phyloP scores from a whole-genome alignment of 345 rosid genomes.

The Cardiospermum halicacabum region DNA sequence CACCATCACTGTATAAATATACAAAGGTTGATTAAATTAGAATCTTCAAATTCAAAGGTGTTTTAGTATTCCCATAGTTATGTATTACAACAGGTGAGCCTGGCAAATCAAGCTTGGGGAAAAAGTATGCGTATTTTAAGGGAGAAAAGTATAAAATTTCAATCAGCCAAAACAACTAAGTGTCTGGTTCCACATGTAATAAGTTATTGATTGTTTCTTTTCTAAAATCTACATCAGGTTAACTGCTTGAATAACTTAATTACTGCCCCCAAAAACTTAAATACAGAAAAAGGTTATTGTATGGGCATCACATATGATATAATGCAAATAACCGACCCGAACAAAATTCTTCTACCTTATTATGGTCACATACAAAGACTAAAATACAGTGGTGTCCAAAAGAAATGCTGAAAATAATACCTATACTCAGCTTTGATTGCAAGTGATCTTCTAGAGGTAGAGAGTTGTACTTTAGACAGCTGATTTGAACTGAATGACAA shows the following conservation, averaged over 20 bases:
- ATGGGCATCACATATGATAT: neutral
- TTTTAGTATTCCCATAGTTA: neutral
- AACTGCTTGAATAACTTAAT: neutral
- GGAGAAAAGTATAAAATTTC: conserved; percentile 2
- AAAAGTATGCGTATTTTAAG: neutral
- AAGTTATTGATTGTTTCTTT: neutral
- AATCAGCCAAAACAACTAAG: neutral
- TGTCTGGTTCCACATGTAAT: neutral
- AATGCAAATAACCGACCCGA: neutral
- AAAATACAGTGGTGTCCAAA: neutral
- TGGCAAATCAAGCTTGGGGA: neutral
- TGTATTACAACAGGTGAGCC: neutral
- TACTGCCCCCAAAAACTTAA: neutral
- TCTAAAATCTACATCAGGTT: neutral
- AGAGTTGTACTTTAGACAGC: conserved; percentile 31
- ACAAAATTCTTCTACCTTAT: neutral
- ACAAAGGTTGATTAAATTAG: conserved; percentile 6
- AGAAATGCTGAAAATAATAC: conserved; percentile 25
- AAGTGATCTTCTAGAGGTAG: conserved; percentile 41
- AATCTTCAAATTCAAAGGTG: neutral
- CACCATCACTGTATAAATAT: conserved; percentile 52
- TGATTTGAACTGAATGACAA: conserved; percentile 43
- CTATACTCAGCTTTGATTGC: conserved; percentile 65
- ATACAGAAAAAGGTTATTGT: neutral
- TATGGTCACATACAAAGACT: neutral